Base-by-base conservation (phyloP, 352 stramenopile genomes). In the Aphanomyces stellatus region DNA sequence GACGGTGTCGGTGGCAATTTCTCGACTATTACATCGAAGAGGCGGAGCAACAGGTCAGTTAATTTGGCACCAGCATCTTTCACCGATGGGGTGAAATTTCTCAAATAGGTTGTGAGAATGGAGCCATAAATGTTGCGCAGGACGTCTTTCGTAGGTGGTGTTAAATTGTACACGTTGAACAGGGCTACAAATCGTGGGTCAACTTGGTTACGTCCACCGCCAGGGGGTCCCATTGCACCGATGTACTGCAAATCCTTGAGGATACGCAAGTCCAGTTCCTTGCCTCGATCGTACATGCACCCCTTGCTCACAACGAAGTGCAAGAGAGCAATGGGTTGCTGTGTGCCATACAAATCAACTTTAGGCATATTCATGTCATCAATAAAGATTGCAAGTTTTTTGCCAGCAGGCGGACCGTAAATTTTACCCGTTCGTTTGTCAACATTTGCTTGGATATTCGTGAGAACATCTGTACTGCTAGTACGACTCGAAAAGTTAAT, bases 291-390 rank as follows among this genome's bases (percentile, higher is more conserved):
- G 72, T 98, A 98, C 27, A 98, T 90, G 48, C 79, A 85, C 15
- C 91, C 91, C 33, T 88, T 81, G 34, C 78, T 93, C 71, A 98
- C 93, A 13, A 98, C 77, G 67, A 98, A 98, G 55, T 97, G 88
- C 22, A 98, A 75, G 15, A 98, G 73, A 2, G 94, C 91, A 62
- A 98, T 98, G 0, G 95, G 95, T 66, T 98, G 91, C 72, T 98
- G 95, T 2, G 95, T 98, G 51, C 95, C 95, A 71, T 98, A 98
- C 11, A 92, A 69, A 72, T 98, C 95, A 2, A 98, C 91, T 69
- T 97, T 98, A 35, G 95, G 95, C 94, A 98, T 98, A 72, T 98
- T 98, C 65, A 98, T 76, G 73, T 98, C 95, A 68, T 98, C 95
- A 43, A 98, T 90, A 63, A 98, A 98, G 25, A 98, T 78, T 48